Evolutionary conservation across 1,139 yeast species (phyloP).

Genomic region (Debaryomycetaceae sp.): DNA sequence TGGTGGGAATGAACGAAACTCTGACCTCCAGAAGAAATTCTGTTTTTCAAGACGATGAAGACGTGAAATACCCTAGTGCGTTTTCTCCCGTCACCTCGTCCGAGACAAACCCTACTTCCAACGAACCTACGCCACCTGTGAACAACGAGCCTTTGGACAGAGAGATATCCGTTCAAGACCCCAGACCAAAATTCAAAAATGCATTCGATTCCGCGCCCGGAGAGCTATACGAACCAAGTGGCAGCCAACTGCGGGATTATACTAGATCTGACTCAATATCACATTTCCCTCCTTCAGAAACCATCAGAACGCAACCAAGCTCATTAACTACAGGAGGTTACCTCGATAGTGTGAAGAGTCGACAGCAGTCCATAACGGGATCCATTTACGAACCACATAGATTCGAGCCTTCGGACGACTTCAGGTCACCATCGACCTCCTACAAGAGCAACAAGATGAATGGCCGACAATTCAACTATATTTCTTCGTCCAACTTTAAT

Average conservation of each 20-base stretch:
- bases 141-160: conserved; percentile 3
- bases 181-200: conserved; percentile 6
- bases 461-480: conserved; percentile 1
- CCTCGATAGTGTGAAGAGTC: conserved; percentile 8
- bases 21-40: conserved; percentile 14
- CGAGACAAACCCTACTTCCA: conserved; percentile 9
- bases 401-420: neutral
- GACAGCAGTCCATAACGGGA: neutral
- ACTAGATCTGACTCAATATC: conserved; percentile 12
- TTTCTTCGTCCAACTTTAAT: conserved; percentile 1
- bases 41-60: conserved; percentile 10
- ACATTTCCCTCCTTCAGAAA: conserved; percentile 12
- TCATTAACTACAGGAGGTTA: conserved; percentile 12
- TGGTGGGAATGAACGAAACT: conserved; percentile 74
- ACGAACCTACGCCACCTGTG: conserved; percentile 8
- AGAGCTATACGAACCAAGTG: conserved; percentile 4
- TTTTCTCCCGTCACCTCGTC: conserved; percentile 10
- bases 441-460: conserved; percentile 4
- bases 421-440: conserved; percentile 8
- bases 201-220: conserved; percentile 3
- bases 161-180: neutral
- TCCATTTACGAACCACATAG: conserved; percentile 2
- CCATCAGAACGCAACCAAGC: conserved; percentile 2
- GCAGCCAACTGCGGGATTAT: conserved; percentile 2
- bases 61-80: conserved; percentile 9